Percentiles rank a stretch among this genome's conserved stretches.
These are phyloP conservation scores for Solanum pennellii DNA, from an alignment of 257 asterid genomes.

Conservation along the genomic window DNA sequence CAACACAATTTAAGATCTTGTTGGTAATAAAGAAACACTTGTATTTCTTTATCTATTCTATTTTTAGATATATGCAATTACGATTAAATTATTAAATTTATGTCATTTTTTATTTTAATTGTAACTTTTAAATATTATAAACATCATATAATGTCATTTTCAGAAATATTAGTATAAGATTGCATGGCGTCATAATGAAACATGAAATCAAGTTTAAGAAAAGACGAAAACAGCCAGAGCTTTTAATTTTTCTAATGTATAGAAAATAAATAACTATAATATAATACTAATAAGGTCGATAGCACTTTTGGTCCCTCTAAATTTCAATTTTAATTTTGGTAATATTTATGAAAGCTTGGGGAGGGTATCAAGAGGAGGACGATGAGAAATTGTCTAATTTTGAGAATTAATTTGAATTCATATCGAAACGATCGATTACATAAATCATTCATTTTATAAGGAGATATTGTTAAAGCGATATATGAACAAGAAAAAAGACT, in stretches of 20 bases:
- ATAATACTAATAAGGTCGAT: background rate
- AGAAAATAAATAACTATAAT: background rate
- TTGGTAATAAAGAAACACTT: background rate
- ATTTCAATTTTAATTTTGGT: background rate
- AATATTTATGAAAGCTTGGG: background rate
- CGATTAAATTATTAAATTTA: background rate
- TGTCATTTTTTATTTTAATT: background rate
- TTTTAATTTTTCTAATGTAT: background rate
- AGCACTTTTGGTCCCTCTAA: background rate
- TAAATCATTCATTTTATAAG: background rate
- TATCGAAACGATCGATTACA: background rate
- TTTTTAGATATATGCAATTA: background rate
- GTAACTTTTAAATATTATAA: background rate
- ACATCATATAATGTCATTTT: background rate
- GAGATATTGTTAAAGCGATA: background rate
- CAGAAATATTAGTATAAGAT: background rate
- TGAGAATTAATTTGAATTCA: background rate
- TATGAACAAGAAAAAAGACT: rapidly evolving
- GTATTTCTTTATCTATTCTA: background rate
- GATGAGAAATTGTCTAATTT: background rate
- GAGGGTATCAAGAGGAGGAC: background rate
- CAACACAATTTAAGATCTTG: background rate
- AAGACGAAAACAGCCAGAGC: background rate
- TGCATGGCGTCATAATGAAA: background rate
- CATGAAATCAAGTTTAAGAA: background rate